Evolutionary conservation across 2,329 filamentous ascomycete species (phyloP).

Genomic region (Ascochyta lentis): DNA sequence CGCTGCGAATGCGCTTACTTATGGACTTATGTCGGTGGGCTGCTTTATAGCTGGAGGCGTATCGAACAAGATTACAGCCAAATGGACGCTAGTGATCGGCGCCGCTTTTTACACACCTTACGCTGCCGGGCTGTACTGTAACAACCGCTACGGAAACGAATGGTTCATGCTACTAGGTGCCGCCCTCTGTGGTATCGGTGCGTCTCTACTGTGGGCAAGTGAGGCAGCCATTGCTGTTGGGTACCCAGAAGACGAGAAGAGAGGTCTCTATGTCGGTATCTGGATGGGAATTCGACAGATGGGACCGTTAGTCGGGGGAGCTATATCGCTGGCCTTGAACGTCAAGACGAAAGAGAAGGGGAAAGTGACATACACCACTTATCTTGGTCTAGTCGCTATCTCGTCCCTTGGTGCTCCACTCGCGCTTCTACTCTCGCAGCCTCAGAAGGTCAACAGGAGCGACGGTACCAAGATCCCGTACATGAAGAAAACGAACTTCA

Average conservation of each 20-base stretch:
- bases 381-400: constrained; percentile 1
- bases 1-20: constrained; percentile 1
- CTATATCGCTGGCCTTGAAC: constrained; percentile 1
- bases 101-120: constrained; percentile 8
- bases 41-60: constrained; percentile 5
- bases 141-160: constrained; percentile 6
- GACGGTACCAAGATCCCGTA: constrained; percentile 5
- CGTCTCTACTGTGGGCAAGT: constrained; percentile 4
- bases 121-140: constrained; percentile 4
- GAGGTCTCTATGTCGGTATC: constrained; percentile 4
- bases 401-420: constrained; percentile 1
- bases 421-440: constrained; percentile 2
- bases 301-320: constrained; percentile 2
- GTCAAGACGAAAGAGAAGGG: constrained; percentile 8
- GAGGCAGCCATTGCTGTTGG: constrained; percentile 6
- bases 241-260: constrained; percentile 2
- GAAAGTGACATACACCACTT: constrained; percentile 6
- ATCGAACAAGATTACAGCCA: constrained; percentile 5
- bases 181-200: constrained; percentile 3
- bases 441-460: constrained; percentile 5
- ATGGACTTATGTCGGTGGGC: constrained; percentile 8
- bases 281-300: constrained; percentile 8
- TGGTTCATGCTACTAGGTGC: constrained; percentile 8
- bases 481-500: constrained; percentile 8
- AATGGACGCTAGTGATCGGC: constrained; percentile 3